These are phyloP conservation scores for Fonsecaea erecta DNA, from an alignment of 2,329 filamentous ascomycete genomes.

Conservation along the genomic window DNA sequence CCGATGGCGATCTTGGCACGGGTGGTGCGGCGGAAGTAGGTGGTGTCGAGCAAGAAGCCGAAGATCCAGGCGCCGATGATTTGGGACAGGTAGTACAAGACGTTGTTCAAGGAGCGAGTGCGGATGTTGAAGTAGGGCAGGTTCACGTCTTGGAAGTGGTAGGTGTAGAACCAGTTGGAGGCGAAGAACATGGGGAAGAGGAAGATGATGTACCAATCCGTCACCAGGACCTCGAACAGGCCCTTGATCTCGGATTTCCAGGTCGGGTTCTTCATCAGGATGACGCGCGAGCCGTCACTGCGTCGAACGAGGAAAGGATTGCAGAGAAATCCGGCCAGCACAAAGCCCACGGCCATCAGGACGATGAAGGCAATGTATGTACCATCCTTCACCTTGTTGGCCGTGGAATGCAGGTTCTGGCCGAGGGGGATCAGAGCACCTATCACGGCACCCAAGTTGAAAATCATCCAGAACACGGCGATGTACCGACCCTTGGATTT, in stretches of 20 bases:
- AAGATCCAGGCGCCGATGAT: conserved; percentile 76
- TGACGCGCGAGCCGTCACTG: conserved; percentile 76
- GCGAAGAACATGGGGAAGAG: conserved; percentile 83
- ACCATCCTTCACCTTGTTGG: conserved; percentile 62
- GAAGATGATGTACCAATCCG: conserved; percentile 73
- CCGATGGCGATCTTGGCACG: conserved; percentile 69
- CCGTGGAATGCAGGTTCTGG: conserved; percentile 50
- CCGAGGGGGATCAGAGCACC: conserved; percentile 63
- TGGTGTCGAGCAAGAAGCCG: conserved; percentile 71
- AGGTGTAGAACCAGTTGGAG: conserved; percentile 80
- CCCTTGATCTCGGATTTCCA: conserved; percentile 80
- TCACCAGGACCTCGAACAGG: conserved; percentile 71
- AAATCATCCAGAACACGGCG: conserved; percentile 85
- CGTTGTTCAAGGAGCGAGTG: conserved; percentile 74
- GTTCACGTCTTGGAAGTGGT: conserved; percentile 78
- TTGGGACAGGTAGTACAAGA: conserved; percentile 79
- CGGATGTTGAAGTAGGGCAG: conserved; percentile 72
- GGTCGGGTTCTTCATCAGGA: conserved; percentile 87
- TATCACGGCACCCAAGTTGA: conserved; percentile 83
- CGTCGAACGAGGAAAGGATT: conserved; percentile 73
- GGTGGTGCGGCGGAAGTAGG: conserved; percentile 63
- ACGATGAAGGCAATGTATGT: conserved; percentile 89
- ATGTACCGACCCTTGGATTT: conserved; percentile 79
- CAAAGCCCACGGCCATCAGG: conserved; percentile 74
- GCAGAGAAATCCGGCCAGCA: conserved; percentile 66